Percentiles rank a stretch among this genome's conserved stretches.
These are phyloP conservation scores for Termitomyces sp. DNA, from an alignment of 768 basidiomycete genomes.

Conservation along the genomic window DNA sequence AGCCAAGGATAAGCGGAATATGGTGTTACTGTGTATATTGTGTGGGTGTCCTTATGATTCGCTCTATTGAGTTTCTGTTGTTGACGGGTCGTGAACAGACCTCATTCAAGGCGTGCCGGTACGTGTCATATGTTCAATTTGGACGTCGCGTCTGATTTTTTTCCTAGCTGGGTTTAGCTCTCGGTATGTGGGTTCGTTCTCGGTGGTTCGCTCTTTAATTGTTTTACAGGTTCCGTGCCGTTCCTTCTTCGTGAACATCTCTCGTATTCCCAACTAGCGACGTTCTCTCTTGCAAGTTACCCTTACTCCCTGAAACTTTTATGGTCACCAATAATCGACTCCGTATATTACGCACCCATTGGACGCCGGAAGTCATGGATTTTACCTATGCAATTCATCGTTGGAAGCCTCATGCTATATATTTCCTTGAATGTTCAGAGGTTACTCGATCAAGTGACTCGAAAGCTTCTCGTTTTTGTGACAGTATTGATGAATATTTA, in stretches of 20 bases:
- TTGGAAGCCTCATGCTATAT: slow-evolving; percentile 79
- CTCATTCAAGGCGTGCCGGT: slow-evolving; percentile 90
- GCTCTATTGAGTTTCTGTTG: not conserved
- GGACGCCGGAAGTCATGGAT: slow-evolving; percentile 99
- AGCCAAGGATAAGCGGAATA: slow-evolving; percentile 74
- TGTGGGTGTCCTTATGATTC: slow-evolving; percentile 50
- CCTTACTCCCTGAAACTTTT: slow-evolving; percentile 95
- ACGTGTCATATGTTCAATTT: slow-evolving; percentile 24
- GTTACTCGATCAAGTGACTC: slow-evolving; percentile 69
- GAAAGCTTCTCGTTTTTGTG: slow-evolving; percentile 2
- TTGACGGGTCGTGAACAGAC: slow-evolving; percentile 34
- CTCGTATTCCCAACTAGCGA: slow-evolving; percentile 94
- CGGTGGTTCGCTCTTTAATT: not conserved
- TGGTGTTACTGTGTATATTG: slow-evolving; percentile 79
- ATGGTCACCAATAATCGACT: slow-evolving; percentile 98
- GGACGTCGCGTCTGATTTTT: slow-evolving; percentile 4
- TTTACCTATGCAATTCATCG: slow-evolving; percentile 91
- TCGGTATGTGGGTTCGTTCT: slow-evolving; percentile 45
- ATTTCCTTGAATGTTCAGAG: slow-evolving; percentile 71
- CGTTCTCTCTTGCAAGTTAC: slow-evolving; percentile 89
- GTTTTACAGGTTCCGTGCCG: slow-evolving; percentile 76
- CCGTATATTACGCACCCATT: slow-evolving; percentile 71
- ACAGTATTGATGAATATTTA: slow-evolving; percentile 26
- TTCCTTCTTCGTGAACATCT: slow-evolving; percentile 94
- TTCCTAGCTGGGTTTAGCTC: slow-evolving; percentile 75